Base-by-base conservation (phyloP, 768 basidiomycete genomes). In the Boletus patriciae region DNA sequence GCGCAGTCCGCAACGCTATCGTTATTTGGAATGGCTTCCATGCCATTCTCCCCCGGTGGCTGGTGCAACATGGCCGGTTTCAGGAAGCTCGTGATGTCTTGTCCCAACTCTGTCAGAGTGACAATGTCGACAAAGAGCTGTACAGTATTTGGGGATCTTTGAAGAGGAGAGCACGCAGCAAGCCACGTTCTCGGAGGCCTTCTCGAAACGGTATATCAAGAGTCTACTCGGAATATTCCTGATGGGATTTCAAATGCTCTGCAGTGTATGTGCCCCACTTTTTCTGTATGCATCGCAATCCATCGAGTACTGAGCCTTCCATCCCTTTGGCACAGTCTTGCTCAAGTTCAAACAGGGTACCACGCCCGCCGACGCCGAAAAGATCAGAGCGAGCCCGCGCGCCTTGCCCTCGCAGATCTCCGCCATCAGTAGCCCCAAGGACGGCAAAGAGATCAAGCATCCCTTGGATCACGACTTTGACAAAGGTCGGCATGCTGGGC, bases 221-320 rank as follows among this genome's bases (percentile, higher is more conserved):
- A 78, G 76, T 18, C 44, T 73, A 12, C 68, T 80, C 3, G 78
- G 76, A 36, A 61, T 76, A 41, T 79, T 79, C 59, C 54, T 80
- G 41, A 77, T 75, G 73, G 72, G 65, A n/a, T 77, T 76, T 74
- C 66, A 77, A 57, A 74, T 77, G 70, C 73, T 76, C 15, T 59
- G 62, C 21, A 65, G 67, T 42, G 70, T 67, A 57, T n/a, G 67
- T 61, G 18, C 15, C 21, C 37, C n/a, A n/a, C 33, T 21, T 33
- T 46, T 34, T 8, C 8, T 29, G 15, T 19, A 18, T 19, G 7
- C 25, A 5, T 38, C 11, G 10, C 25, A 27, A 45, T 43, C 15
- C 15, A 18, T n/a, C 18, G 9, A 15, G 44, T 13, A 18, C 23
- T 48, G 8, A n/a, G 5, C 18, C 23, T 9, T 36, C 8, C 18